A percentile compares a stretch with the other conserved stretches of the same genome.
These are phyloP conservation scores for Suillus americanus DNA, from an alignment of 768 basidiomycete species.

Conservation along the genomic window DNA sequence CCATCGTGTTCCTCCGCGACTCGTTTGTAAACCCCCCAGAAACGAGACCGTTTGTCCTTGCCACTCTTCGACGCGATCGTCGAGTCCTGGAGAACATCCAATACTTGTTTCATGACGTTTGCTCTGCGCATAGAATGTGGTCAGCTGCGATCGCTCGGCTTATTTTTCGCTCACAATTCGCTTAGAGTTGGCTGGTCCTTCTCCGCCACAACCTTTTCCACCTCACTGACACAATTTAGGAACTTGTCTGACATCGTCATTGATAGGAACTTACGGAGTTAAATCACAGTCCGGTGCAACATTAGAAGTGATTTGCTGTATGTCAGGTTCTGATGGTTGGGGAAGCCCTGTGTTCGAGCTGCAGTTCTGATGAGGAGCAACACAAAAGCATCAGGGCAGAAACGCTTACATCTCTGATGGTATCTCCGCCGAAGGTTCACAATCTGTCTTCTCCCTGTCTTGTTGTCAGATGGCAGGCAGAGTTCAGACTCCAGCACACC, in stretches of 20 bases:
- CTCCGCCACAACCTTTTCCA: background rate
- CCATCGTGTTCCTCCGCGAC: constrained; percentile 16
- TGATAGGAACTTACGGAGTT: background rate
- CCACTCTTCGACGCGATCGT: background rate
- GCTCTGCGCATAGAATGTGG: background rate
- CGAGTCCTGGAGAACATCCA: background rate
- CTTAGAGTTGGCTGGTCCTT: background rate
- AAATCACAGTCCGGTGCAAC: background rate
- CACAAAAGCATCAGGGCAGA: background rate
- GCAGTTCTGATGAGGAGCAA: background rate
- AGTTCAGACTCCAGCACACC: background rate
- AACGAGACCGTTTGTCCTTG: background rate
- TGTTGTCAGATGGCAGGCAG: background rate
- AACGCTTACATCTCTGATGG: background rate
- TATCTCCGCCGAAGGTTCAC: background rate
- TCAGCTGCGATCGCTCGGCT: background rate
- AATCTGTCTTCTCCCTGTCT: background rate
- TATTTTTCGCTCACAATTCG: background rate
- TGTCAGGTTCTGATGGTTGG: background rate
- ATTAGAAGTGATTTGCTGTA: background rate
- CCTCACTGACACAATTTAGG: background rate
- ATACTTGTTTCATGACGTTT: background rate
- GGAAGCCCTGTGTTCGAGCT: background rate
- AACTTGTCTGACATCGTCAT: background rate
- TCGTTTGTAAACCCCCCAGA: constrained; percentile 14